These are phyloP conservation scores for Spergularia marina DNA, from an alignment of 148 eudicot genomes.

Conservation along the genomic window DNA sequence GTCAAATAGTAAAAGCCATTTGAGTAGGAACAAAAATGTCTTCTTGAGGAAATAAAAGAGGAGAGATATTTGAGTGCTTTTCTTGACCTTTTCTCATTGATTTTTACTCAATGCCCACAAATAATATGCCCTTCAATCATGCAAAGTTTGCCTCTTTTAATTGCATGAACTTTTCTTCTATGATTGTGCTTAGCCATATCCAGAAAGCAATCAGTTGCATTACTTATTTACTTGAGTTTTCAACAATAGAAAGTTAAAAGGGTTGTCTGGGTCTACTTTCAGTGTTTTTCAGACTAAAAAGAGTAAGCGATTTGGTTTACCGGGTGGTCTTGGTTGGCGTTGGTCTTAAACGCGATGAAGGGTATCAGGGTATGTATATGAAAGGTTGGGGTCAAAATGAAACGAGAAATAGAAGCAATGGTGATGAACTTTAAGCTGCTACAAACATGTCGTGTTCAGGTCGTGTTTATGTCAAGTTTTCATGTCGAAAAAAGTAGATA, in stretches of 20 bases:
- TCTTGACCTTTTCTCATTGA: slow-evolving; percentile 20
- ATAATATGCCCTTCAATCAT: slow-evolving; percentile 21
- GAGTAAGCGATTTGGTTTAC: no score
- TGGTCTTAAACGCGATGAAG: no score
- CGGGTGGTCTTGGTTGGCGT: no score
- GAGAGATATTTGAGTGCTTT: slow-evolving; percentile 17
- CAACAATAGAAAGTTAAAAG: no score
- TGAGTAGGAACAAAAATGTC: slow-evolving; percentile 13
- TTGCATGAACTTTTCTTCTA: slow-evolving; percentile 1
- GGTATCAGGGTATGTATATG: no score
- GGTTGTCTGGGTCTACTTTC: no score
- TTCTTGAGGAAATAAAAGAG: neutral
- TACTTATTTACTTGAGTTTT: neutral
- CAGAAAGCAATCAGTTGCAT: slow-evolving; percentile 4
- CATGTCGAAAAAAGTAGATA: no score
- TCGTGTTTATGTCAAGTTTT: no score
- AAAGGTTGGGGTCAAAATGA: neutral
- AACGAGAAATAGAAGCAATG: no score
- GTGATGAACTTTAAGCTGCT: no score
- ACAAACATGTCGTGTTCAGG: no score
- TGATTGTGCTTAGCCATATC: slow-evolving; percentile 19
- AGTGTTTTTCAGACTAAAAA: no score
- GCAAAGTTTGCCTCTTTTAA: slow-evolving; percentile 15
- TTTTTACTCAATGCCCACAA: neutral
- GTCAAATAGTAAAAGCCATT: slow-evolving; percentile 17